Evolutionary conservation across 2,329 filamentous ascomycete genomes (phyloP), one percentile per base, ranked within the genome.

Genomic region (Pyricularia grisea): DNA sequence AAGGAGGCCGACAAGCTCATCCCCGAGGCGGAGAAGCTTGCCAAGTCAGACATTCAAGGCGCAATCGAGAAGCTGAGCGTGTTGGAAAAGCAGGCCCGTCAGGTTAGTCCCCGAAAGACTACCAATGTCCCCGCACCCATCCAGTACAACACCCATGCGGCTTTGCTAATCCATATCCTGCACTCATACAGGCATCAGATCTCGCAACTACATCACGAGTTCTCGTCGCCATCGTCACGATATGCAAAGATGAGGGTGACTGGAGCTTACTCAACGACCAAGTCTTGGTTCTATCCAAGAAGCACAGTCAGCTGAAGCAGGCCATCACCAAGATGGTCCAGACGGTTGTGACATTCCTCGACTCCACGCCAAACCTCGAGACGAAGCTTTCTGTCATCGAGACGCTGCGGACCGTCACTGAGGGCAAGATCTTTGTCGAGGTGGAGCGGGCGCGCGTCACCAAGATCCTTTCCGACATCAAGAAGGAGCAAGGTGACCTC

Each of bases 341-440:
- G 84, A 91, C 90, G 66, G 93, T 97, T 72, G 97, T 99, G 90
- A 86, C 84, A 70, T 97, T 98, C 80, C 82, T 99, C 76, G 91
- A 97, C 77, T 88, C 91, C 65, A 93, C 93, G 27, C 93, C 95
- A 42, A 91, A 88, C 76, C 77, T 92, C 71, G 93, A 97, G 74
- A 93, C 89, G 50, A 99, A 98, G 83, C 84, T 99, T 69, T 91
- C 92, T 27, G 89, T 97, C 70, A 99, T 99, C 76, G 94, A 99
- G 81, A 96, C 94, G 1, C 81, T 99, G 76, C 89, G 95, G 74
- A 98, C 94, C 61, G 94, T 99, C 66, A 99, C 95, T 10, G 95
- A 99, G 81, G 95, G 95, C 81, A 99, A 99, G 91, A 99, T 99
- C 79, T 99, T 99, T 76, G 94, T 99, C 75, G 95, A 99, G 84